Base-by-base conservation (phyloP, 139 green algal genomes). In the Astrephomene gubernaculifera region DNA sequence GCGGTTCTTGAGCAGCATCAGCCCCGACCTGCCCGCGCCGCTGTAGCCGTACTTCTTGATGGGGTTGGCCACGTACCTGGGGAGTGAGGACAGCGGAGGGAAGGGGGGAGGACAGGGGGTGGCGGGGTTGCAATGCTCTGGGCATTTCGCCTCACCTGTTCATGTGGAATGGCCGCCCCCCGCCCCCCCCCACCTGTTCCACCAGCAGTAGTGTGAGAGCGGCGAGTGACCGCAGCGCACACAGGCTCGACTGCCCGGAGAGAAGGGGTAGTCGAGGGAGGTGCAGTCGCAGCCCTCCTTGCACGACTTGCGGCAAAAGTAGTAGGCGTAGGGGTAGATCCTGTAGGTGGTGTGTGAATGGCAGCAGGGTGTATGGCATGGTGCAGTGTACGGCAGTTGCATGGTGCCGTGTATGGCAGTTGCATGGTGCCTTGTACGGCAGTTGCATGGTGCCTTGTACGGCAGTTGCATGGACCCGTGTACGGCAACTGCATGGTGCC, bases 241-340 rank as follows among this genome's bases (percentile, higher is more conserved):
- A 87, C 94, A 97, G 24, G 86, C 81, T 63, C 88, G 79, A 49
- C 89, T 44, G 71, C 92, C 65, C 54, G 75, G 75, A 24, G 69
- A 79, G 89, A 95, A 96, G 72, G 89, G 69, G 91, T 95, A 94
- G 90, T 96, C 94, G 41, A 98, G 87, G 79, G 69, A 91, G 54
- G 91, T 83, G 93, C 95, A 98, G 45, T 64, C 65, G 80, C 93
- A 94, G 60, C 14, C 22, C n/a, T n/a, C n/a, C 35, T 22, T 64
- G 64, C 49, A 44, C 25, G 45, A 73, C 65, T 86, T 95, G 71
- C 88, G 83, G 92, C 97, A 99, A 84, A 98, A 98, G 90, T 98
- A 98, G 91, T 96, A 98, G 12, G 95, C 89, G 85, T 97, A 98
- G 17, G 97, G 97, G 87, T 95, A 92, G 39, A 97, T 91, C 17